These are phyloP conservation scores for Diplodia intermedia DNA, from an alignment of 2,329 filamentous ascomycete species.

Conservation along the genomic window DNA sequence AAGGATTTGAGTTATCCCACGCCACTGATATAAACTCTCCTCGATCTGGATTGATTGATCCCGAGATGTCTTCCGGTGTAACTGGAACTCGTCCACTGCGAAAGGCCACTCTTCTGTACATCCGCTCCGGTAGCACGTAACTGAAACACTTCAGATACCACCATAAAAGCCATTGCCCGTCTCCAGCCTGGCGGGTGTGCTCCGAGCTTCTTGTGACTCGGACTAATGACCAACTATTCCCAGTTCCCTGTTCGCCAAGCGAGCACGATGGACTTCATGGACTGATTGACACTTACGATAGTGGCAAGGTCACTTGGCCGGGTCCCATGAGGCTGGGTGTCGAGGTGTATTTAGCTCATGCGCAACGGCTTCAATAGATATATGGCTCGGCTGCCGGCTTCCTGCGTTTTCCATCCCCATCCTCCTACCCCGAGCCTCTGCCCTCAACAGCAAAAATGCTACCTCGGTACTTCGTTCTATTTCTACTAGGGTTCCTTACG, in stretches of 20 bases:
- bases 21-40: not conserved
- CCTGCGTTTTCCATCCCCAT: not conserved
- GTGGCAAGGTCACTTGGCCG: not conserved
- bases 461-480: not conserved
- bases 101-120: not conserved
- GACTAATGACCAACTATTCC: not conserved
- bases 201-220: not conserved
- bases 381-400: not conserved
- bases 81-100: not conserved
- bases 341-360: not conserved
- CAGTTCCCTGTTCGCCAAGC: not conserved
- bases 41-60: not conserved
- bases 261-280: no score
- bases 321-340: not conserved
- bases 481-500: not conserved
- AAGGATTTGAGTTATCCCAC: not conserved
- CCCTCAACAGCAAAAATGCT: not conserved
- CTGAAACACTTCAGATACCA: conserved; percentile 8
- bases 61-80: not conserved
- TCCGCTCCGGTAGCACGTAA: not conserved
- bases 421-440: not conserved
- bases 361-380: not conserved
- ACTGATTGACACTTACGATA: not conserved
- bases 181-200: not conserved
- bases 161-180: not conserved